Base-by-base conservation (phyloP, 257 asterid genomes). In the Solanum sparsipilum region DNA sequence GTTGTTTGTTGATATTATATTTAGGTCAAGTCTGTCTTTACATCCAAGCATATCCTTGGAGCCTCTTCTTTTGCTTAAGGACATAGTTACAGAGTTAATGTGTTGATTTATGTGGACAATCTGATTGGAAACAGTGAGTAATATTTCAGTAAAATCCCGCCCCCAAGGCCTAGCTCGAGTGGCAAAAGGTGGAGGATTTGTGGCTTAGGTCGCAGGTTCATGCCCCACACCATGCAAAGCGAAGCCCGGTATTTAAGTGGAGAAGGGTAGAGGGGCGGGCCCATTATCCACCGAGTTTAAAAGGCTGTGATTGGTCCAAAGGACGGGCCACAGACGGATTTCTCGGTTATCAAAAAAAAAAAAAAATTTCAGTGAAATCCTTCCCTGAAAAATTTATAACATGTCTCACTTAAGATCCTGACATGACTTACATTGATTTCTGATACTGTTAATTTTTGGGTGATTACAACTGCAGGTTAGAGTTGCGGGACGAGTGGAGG, bases 401-500 rank as follows among this genome's bases (percentile, higher is more conserved):
- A 39, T 78, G 84, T 79, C 85, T 44, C 27, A 44, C 85, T 79
- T 48, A 81, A 81, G 68, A 82, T 82, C 41, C 86, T 46, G 86
- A 82, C 41, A 48, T 31, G 41, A 11, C 34, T 72, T 86, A 1
- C 18, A 21, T 86, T 86, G 39, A 9, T 48, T 60, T 65, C 70
- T 39, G 52, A 34, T 56, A 44, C 84, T 52, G 52, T 73, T 87
- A 75, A 25, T 70, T n/a, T 76, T 23, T 70, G 63, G 84, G 84
- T 60, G 36, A 86, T 83, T 89, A 25, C 91, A 86, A 16, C 84
- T 75, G 67, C 96, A 96, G 99, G 89, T 90, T 97, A 92, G 96
- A 95, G 92, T 90, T 97, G 93, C 94, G 94, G 87, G 99, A 96
- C 1, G 97, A 96, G 85, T 83, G 94, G 94, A 96, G 99, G 91